Evolutionary conservation across 768 basidiomycete genomes (phyloP), one percentile per base, ranked within the genome.

Genomic region (Phlebiopsis gigantea): DNA sequence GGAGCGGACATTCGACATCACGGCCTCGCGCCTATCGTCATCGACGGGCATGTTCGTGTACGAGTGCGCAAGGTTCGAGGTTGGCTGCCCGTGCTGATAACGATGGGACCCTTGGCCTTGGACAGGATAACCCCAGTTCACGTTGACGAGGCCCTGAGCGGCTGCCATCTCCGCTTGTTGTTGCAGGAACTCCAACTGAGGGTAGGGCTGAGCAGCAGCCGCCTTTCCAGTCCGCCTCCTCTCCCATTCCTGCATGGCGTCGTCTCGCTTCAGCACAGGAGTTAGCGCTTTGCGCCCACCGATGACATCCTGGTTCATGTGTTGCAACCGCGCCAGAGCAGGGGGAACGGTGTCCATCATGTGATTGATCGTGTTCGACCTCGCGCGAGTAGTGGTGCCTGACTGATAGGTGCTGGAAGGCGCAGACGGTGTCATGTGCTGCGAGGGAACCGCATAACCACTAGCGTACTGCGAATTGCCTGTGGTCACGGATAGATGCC

Each of bases 241-340:
- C 72, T 98, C 97, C 96, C 96, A 98, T 72, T 98, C 96, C 43
- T 88, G 83, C 77, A 93, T 88, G 44, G 91, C 88, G 61, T 99
- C 96, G 62, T 98, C 96, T 52, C 96, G 80, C 64, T 96, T 95
- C 61, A 98, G 73, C 28, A 97, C 94, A 2, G 96, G 96, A 14
- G 93, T 97, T 69, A 97, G 70, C 21, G 91, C 88, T 63, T 92
- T 91, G 53, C 92, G 78, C 41, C 85, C 83, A 49, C 75, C 81
- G 62, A 85, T 87, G 65, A 85, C 83, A 69, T 88, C 89, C 71
- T 88, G 85, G 59, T 89, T 90, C 88, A 93, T 92, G 26, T 93
- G 91, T 54, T 91, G 88, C 60, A 95, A 72, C 30, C 92, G 81
- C 22, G 93, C 93, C 24, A 99, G 77, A 41, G 96, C 95, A 21